Evolutionary conservation across 2,329 filamentous ascomycete species (phyloP).

Genomic region (Neobulgaria alba): DNA sequence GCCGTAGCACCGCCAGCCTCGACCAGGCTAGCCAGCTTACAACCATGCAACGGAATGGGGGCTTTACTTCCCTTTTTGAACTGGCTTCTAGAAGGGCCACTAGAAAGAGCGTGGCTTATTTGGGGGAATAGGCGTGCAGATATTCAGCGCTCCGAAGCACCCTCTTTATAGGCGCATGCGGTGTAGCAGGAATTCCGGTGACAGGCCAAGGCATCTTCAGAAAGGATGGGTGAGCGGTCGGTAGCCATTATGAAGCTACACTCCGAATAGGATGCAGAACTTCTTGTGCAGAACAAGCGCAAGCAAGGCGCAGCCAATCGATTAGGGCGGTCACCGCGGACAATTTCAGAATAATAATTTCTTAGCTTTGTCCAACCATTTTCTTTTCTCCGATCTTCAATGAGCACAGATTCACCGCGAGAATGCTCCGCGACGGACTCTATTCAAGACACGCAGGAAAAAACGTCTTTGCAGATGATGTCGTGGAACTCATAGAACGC

Average conservation of each 20-base stretch:
- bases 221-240: constrained; percentile 11
- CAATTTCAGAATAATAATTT: neutral
- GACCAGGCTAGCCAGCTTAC: constrained; percentile 10
- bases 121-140: too few relatives aligned
- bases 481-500: constrained; percentile 17
- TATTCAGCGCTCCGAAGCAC: too few relatives aligned
- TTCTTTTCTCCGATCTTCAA: neutral
- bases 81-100: constrained; percentile 19
- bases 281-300: constrained; percentile 5
- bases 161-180: too few relatives aligned
- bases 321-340: neutral
- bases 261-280: neutral
- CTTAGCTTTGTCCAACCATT: neutral
- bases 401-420: neutral
- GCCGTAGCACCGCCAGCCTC: constrained; percentile 23
- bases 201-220: neutral
- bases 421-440: neutral
- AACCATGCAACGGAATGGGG: neutral
- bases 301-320: neutral
- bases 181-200: too few relatives aligned
- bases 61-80: constrained; percentile 4
- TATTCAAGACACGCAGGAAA: constrained; percentile 6
- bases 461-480: constrained; percentile 7
- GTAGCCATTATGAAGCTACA: constrained; percentile 10
- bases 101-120: constrained; percentile 16